Evolutionary conservation across 345 rosid genomes (phyloP), one percentile per base, ranked within the genome.

Genomic region (Anastatica hierochuntica): DNA sequence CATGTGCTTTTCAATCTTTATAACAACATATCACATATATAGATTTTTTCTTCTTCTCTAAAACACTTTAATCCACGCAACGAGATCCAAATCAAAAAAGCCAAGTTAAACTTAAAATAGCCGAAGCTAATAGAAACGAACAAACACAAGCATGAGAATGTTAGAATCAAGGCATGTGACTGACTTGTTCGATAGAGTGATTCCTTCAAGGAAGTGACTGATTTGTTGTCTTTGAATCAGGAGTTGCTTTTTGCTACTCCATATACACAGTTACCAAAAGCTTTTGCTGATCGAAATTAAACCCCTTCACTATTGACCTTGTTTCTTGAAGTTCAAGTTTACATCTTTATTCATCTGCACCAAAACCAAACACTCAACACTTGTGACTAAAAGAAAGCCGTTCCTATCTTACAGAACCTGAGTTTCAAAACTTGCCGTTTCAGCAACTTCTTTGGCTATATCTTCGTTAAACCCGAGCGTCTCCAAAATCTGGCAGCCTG

Each of bases 351-450:
- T 75, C 66, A 72, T 76, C 97, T 85, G 83, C 77, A 75, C 17
- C 48, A 50, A 56, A 43, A 21, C 12, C 43, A 36, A 39, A 35
- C 37, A n/a, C 1, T n/a, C 8, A 17, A 23, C 34, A 47, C 62
- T 35, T 56, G n/a, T n/a, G n/a, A n/a, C n/a, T n/a, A n/a, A n/a
- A n/a, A n/a, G n/a, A n/a, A n/a, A n/a, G n/a, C n/a, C n/a, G n/a
- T n/a, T n/a, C n/a, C n/a, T n/a, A n/a, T n/a, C n/a, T n/a, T n/a
- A n/a, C n/a, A n/a, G n/a, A n/a, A n/a, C n/a, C n/a, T n/a, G n/a
- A n/a, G n/a, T n/a, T n/a, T n/a, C n/a, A n/a, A n/a, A n/a, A 71
- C 90, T 77, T 73, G 87, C 89, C 6, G 73, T 73, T 80, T 80
- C 61, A 8, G 56, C 64, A 12, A 90, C 61, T 68, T 87, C 89